Evolutionary conservation across 2,329 filamentous ascomycete species (phyloP).

Genomic region (Paecilomyces variotii): DNA sequence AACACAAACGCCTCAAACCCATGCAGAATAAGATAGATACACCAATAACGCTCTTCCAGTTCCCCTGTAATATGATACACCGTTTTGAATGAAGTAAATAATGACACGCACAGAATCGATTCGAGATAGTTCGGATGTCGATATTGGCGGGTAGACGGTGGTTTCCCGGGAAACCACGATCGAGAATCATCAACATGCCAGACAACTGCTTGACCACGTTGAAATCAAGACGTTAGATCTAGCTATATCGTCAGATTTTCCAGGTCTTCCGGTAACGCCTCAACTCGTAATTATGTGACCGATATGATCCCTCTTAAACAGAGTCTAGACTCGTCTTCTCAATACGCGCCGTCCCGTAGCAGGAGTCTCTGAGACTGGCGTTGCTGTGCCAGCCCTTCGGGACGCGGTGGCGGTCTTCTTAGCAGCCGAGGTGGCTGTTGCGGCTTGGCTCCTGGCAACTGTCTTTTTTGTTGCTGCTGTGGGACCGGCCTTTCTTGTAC

Average conservation of each 20-base stretch:
- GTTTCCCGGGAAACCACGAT: no score
- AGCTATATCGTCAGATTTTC: not conserved
- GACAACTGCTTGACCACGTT: not conserved
- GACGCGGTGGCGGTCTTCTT: conserved; percentile 24
- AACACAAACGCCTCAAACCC: not conserved
- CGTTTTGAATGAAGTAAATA: not conserved
- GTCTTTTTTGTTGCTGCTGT: conserved; percentile 23
- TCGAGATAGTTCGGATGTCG: not conserved
- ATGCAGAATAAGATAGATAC: not conserved
- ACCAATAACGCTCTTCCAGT: not conserved
- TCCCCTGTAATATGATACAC: not conserved
- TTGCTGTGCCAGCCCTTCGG: conserved; percentile 9
- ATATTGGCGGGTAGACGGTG: not conserved
- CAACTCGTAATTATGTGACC: not conserved
- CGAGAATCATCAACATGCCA: not conserved
- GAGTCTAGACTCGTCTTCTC: conserved; percentile 30
- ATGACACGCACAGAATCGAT: not conserved
- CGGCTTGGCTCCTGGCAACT: conserved; percentile 19
- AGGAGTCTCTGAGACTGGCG: conserved; percentile 28
- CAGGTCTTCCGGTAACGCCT: not conserved
- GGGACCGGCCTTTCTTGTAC: conserved; percentile 22
- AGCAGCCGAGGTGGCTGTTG: conserved; percentile 22
- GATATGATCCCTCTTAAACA: not conserved
- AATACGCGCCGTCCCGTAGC: conserved; percentile 30
- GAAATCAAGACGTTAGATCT: not conserved